phyloP scores from a whole-genome alignment of 179 eudicot species.

The Spinacia oleracea region DNA sequence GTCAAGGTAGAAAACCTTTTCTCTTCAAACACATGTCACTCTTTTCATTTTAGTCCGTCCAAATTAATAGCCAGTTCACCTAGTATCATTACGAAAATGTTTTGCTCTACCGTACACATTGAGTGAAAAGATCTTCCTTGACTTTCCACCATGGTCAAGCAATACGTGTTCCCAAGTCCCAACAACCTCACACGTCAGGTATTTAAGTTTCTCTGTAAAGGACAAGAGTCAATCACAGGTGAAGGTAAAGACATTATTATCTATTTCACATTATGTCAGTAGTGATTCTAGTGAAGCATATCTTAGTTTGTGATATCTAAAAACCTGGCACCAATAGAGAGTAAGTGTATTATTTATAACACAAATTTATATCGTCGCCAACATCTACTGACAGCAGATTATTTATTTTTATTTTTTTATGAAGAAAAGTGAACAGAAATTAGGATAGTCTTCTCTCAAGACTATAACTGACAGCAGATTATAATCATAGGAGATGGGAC shows the following conservation, averaged over 20 bases:
- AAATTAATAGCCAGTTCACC: neutral
- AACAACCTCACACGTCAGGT: neutral
- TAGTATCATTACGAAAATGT: neutral
- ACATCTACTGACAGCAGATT: neutral
- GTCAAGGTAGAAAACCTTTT: neutral
- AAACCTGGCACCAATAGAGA: neutral
- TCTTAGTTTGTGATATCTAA: neutral
- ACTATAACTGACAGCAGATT: neutral
- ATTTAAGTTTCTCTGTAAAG: neutral
- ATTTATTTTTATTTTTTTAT: too few species aligned
- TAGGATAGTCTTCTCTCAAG: too few species aligned
- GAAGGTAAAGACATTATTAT: neutral
- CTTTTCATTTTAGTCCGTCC: neutral
- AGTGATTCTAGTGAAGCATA: neutral
- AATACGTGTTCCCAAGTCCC: neutral
- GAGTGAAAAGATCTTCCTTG: neutral
- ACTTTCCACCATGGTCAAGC: neutral
- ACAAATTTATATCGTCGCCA: neutral
- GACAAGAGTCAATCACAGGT: neutral
- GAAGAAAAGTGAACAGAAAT: too few species aligned
- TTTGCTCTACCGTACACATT: neutral
- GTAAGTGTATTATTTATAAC: neutral
- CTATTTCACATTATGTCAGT: neutral
- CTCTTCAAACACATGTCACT: neutral
- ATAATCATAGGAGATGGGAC: neutral